Evolutionary conservation across 2,329 filamentous ascomycete species (phyloP), one percentile per base, ranked within the genome.

Genomic region (Bipolaris zeicola): DNA sequence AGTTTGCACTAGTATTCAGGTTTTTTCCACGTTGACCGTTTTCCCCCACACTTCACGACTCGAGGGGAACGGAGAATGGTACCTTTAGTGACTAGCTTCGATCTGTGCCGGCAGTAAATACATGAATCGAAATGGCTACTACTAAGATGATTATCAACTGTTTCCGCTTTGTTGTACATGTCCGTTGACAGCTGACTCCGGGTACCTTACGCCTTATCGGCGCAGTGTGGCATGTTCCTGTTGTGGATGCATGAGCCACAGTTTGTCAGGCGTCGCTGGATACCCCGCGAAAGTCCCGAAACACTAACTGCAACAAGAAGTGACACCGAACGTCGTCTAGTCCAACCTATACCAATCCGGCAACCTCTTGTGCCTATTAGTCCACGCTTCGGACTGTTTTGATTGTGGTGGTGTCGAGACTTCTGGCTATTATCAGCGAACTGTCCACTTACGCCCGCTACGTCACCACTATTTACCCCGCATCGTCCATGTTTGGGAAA

Each of bases 151-250:
- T 53, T 11, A 22, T 20, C n/a, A 49, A 14, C 43, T 43, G 52
- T 59, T 43, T 61, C 59, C 61, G 31, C 48, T 62, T 63, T 53
- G 52, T 63, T 39, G 53, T 48, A 38, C 43, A 59, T 50, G 48
- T 51, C 64, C 63, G 60, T 58, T 52, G 41, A 45, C 57, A 54
- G 50, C 57, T 65, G 63, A 65, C 57, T 18, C 52, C 36, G 28
- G 16, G 28, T 46, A 18, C 36, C 22, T 52, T 44, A 53, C 5
- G 43, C 53, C 42, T 39, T 34, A 26, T 20, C 20, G 37, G 16
- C 24, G 10, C 28, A 31, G 10, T 31, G 28, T 18, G 24, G 47
- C 28, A 38, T 26, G 20, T 20, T 39, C 38, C 20, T 28, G 20
- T 20, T 49, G 44, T 28, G 47, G 43, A 43, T 54, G 39, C 52